These are phyloP conservation scores for Acacia confusa DNA, from an alignment of 306 rosid genomes.

Conservation along the genomic window DNA sequence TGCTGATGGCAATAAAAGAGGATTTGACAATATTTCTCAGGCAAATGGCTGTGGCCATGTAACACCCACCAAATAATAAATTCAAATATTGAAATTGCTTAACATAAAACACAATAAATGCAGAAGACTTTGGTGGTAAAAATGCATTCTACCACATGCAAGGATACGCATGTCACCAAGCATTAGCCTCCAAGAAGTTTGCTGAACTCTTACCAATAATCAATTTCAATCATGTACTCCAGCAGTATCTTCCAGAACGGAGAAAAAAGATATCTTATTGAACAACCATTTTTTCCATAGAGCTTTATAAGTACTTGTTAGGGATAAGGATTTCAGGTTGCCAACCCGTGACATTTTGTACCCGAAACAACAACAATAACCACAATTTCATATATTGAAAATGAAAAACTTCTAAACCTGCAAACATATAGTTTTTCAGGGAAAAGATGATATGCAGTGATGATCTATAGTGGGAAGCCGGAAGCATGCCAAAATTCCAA, in stretches of 20 bases:
- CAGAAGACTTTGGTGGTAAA: background rate
- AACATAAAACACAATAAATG: background rate
- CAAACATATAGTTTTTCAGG: background rate
- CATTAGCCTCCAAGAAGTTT: background rate
- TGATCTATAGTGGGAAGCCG: background rate
- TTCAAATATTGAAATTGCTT: background rate
- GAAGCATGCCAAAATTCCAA: background rate
- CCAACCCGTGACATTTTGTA: background rate
- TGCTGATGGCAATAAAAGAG: background rate
- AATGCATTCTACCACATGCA: background rate
- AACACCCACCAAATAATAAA: background rate
- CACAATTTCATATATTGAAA: background rate
- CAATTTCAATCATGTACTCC: background rate
- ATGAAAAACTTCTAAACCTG: background rate
- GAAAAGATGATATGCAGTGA: background rate
- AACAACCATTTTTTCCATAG: background rate
- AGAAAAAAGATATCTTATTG: background rate
- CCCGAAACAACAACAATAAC: background rate
- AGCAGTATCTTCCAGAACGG: background rate
- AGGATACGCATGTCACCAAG: background rate
- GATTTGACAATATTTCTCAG: background rate
- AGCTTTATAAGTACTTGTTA: too few relatives aligned
- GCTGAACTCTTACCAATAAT: background rate
- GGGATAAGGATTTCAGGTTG: background rate
- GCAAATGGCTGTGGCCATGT: background rate